Conservation (phyloP, 495 filamentous ascomycete species). For the Staphylotrichum longicolle region DNA sequence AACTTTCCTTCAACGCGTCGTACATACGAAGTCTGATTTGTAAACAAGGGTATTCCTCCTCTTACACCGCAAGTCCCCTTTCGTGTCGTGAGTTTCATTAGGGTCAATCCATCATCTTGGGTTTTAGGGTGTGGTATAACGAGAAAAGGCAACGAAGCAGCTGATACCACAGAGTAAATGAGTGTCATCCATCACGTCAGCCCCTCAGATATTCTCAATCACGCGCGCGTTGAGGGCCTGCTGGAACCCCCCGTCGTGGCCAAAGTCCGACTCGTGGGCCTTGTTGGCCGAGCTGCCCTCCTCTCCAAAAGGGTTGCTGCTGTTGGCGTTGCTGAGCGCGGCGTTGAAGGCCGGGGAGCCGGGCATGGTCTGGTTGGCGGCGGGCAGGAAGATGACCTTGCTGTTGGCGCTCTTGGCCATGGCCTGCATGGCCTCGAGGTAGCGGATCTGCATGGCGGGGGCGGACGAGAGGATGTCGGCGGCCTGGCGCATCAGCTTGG, state of each 20-base stretch:
- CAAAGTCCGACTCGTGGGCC: constrained; percentile 45
- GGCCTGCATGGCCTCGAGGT: constrained; percentile 98
- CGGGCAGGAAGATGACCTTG: constrained; percentile 96
- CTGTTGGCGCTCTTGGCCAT: constrained; percentile 95
- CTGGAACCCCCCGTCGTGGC: constrained; percentile 61
- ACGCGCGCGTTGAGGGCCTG: constrained; percentile 80
- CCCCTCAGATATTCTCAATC: constrained; percentile 77
- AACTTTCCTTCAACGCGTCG: too few species aligned
- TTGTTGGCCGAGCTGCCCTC: constrained; percentile 18
- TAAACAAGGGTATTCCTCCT: too few species aligned
- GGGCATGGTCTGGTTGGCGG: constrained; percentile 61
- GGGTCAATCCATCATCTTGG: too few species aligned
- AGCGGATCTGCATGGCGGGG: constrained; percentile 98
- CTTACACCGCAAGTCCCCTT: too few species aligned
- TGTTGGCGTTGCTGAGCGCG: constrained; percentile 26
- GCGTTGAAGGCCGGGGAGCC: constrained; percentile 41
- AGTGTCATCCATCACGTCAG: too few species aligned
- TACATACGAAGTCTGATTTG: neutral
- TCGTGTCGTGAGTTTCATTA: too few species aligned
- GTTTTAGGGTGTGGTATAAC: too few species aligned
- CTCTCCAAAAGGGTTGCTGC: constrained; percentile 29
- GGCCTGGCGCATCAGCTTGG: constrained; percentile 97
- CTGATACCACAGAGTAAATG: too few species aligned
- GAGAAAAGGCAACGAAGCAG: too few species aligned
- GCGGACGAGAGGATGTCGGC: constrained; percentile 92